Evolutionary conservation across 305 asterid genomes (phyloP).

Genomic region (Plantago coronopus): DNA sequence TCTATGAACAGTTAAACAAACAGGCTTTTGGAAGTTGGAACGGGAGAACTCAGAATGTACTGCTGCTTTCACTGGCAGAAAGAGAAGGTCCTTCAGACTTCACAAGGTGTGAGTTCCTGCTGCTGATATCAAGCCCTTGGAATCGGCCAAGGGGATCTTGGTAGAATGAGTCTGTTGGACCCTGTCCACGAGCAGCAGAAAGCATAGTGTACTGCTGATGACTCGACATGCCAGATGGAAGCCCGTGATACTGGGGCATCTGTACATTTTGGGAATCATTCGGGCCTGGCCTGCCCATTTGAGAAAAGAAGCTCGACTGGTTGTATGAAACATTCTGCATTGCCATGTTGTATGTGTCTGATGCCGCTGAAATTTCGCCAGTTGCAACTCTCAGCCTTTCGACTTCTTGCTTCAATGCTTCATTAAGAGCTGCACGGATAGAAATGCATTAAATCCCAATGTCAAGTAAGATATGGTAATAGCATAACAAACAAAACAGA

Average conservation of each 20-base stretch:
- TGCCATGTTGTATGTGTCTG: slow-evolving; percentile 54
- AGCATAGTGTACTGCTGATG: slow-evolving; percentile 34
- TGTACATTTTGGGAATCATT: slow-evolving; percentile 44
- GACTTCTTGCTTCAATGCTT: slow-evolving; percentile 88
- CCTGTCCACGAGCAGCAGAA: background rate
- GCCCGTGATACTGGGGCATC: slow-evolving; percentile 52
- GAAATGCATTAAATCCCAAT: background rate
- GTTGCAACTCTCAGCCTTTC: slow-evolving; percentile 84
- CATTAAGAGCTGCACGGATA: slow-evolving; percentile 63
- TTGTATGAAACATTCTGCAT: slow-evolving; percentile 69
- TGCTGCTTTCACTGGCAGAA: slow-evolving; percentile 60
- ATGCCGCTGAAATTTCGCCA: slow-evolving; percentile 54
- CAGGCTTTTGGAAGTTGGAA: slow-evolving; percentile 24
- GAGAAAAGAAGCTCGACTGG: slow-evolving; percentile 52
- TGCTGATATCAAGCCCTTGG: slow-evolving; percentile 77
- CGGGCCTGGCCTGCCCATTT: slow-evolving; percentile 39
- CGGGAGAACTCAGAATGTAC: slow-evolving; percentile 53
- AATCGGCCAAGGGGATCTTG: slow-evolving; percentile 77
- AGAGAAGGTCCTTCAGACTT: slow-evolving; percentile 52
- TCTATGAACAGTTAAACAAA: slow-evolving; percentile 65
- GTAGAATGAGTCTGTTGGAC: slow-evolving; percentile 37
- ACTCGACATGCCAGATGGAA: slow-evolving; percentile 31
- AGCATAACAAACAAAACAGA: background rate
- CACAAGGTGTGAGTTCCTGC: slow-evolving; percentile 46
- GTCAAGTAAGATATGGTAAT: background rate